These are phyloP conservation scores for Botryotinia globosa DNA, from an alignment of 2,329 filamentous ascomycete genomes.

Conservation along the genomic window DNA sequence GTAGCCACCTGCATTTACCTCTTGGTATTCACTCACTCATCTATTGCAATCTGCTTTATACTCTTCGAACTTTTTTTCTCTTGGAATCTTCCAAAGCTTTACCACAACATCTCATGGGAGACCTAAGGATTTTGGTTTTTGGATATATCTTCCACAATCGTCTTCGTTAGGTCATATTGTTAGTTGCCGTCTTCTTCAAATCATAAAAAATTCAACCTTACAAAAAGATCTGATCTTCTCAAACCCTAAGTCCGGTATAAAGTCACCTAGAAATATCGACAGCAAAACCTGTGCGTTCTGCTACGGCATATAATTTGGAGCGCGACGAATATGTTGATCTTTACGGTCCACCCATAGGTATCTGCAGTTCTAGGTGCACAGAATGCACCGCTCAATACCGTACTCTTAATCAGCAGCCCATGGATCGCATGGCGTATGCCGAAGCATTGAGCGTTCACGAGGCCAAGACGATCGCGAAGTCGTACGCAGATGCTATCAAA, in stretches of 20 bases:
- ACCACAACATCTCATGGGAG: background rate
- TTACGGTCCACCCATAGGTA: background rate
- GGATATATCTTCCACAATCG: background rate
- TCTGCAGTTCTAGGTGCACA: background rate
- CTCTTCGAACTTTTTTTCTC: background rate
- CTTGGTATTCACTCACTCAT: background rate
- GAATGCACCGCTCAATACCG: background rate
- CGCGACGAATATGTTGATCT: background rate
- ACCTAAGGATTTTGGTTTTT: background rate
- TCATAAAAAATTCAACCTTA: background rate
- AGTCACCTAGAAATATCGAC: background rate
- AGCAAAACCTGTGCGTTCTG: background rate
- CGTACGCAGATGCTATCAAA: no score
- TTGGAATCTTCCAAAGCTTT: background rate
- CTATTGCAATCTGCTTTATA: background rate
- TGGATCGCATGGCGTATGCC: no score
- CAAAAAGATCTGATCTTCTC: no score
- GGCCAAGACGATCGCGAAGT: no score
- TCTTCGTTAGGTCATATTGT: background rate
- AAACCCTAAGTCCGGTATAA: background rate
- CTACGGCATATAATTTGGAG: no score
- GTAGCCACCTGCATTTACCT: no score
- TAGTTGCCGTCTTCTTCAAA: background rate
- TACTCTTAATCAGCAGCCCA: background rate
- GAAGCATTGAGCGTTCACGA: no score